phyloP scores from a whole-genome alignment of 495 filamentous ascomycete genomes.

The Trichocladium antarcticum region DNA sequence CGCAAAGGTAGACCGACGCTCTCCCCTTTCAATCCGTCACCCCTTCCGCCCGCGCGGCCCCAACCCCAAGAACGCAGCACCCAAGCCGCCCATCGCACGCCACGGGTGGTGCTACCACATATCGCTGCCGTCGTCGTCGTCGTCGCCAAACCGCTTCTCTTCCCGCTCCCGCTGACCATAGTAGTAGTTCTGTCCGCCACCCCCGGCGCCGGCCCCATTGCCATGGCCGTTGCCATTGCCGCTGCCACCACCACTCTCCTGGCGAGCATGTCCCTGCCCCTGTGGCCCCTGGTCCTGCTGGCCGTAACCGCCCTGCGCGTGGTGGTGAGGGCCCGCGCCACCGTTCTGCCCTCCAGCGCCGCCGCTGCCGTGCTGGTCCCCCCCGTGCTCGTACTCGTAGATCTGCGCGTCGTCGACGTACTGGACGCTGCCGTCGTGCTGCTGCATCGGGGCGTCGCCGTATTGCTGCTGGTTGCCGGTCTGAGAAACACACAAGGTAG shows the following conservation, averaged over 20 bases:
- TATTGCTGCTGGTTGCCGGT: constrained; percentile 31
- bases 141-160: constrained; percentile 8
- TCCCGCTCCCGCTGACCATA: constrained; percentile 4
- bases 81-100: not conserved
- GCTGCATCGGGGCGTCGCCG: constrained; percentile 30
- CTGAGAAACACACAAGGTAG: no score
- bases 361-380: constrained; percentile 12
- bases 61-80: no score
- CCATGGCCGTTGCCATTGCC: no score
- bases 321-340: no score
- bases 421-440: constrained; percentile 24
- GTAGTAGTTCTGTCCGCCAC: constrained; percentile 10
- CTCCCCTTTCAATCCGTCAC: no score
- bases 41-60: no score
- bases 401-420: constrained; percentile 39
- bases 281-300: constrained; percentile 3
- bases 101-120: constrained; percentile 24
- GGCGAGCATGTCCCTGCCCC: constrained; percentile 1
- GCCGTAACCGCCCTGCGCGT: constrained; percentile 3
- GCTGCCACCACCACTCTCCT: not conserved
- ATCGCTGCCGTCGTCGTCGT: constrained; percentile 18
- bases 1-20: no score
- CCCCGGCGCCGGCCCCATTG: no score
- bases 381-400: constrained; percentile 38
- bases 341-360: no score